Evolutionary conservation across 1,284 basidiomycete species (phyloP), one percentile per base, ranked within the genome.

Genomic region (Ganoderma sinense): DNA sequence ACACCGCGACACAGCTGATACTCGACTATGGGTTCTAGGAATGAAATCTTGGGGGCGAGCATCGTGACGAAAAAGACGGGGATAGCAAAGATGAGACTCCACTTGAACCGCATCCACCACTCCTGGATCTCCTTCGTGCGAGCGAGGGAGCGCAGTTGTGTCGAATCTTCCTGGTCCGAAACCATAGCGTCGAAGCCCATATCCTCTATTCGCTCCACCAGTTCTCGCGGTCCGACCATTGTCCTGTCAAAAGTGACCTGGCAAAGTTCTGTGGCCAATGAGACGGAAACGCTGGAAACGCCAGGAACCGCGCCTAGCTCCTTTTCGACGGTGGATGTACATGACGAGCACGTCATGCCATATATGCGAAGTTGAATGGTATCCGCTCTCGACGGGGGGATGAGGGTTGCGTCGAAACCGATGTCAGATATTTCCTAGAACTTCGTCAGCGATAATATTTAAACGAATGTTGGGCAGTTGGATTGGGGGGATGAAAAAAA

Each of bases 21-120:
- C 64, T 82, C 78, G 74, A 91, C 79, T 59, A 94, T 69, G 5
- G 81, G 78, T 26, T 80, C 82, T 36, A 95, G 75, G 69, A 88
- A 88, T 18, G 87, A 83, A 60, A 97, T 89, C 80, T 90, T 93
- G n/a, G 89, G 89, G 61, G 92, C 87, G 51, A 98, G 80, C 97
- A 99, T 99, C 71, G 89, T 88, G 70, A 99, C 83, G 79, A 98
- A 88, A 82, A 99, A 98, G 67, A 98, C 96, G 29, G 98, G 98
- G 0, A 98, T 75, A 58, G 96, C 96, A 78, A 99, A 98, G 16
- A 84, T 79, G 48, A 94, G 78, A 74, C 93, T 91, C 83, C 89
- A 89, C 63, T 91, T 80, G 83, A 99, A 94, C 23, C 96, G 92
- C n/a, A 82, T 82, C 39, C 91, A 86, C 98, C 98, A 99, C 77